These are phyloP conservation scores for Rhodotorula toruloides DNA, from an alignment of 768 basidiomycete species.

Conservation along the genomic window DNA sequence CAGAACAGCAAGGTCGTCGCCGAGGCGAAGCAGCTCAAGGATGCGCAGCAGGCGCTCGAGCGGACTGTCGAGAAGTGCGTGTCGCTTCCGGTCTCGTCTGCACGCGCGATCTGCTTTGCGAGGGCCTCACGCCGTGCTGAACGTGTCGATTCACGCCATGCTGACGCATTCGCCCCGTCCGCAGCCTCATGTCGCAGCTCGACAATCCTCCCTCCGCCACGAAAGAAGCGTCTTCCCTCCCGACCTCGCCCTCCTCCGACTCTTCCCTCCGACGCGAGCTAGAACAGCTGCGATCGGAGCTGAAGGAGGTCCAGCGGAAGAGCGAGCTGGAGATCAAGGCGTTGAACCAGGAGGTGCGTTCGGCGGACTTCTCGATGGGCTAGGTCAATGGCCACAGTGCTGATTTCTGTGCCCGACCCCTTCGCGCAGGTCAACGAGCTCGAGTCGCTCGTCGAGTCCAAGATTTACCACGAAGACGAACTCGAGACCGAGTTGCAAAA, in stretches of 20 bases:
- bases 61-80: conserved; percentile 60
- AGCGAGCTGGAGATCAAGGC: conserved; percentile 60
- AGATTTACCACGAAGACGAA: conserved; percentile 91
- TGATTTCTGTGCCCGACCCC: conserved; percentile 49
- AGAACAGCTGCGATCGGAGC: conserved; percentile 35
- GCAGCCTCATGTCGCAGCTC: conserved; percentile 35
- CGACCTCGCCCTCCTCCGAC: conserved; percentile 10
- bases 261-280: conserved; percentile 53
- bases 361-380: too few relatives aligned
- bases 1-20: conserved; percentile 70
- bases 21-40: conserved; percentile 48
- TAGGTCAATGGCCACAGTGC: neutral
- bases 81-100: too few relatives aligned
- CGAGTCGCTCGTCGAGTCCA: conserved; percentile 87
- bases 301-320: conserved; percentile 40
- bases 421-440: conserved; percentile 80
- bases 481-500: conserved; percentile 77
- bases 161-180: neutral
- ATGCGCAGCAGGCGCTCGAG: conserved; percentile 75
- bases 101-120: too few relatives aligned
- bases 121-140: too few relatives aligned
- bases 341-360: conserved; percentile 61
- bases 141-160: too few relatives aligned
- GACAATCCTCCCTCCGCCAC: conserved; percentile 47
- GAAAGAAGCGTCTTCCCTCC: conserved; percentile 44